Base-by-base conservation (phyloP, 306 rosid genomes). In the Gastrolobium bilobum region DNA sequence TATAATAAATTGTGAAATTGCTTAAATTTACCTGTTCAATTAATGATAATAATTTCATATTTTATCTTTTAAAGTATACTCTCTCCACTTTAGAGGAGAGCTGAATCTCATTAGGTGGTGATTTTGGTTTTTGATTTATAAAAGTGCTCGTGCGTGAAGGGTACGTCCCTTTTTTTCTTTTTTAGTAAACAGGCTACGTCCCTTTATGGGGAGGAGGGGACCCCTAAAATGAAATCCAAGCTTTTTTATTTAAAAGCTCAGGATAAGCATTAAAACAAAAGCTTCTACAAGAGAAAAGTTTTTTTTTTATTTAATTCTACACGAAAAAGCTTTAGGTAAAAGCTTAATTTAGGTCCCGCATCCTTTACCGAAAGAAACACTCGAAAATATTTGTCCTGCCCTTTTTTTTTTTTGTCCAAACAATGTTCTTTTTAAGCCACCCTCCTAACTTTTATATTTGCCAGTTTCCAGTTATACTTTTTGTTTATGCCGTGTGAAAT, bases 131-230 rank as follows among this genome's bases (percentile, higher is more conserved):
- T 38, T 20, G 26, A 20, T 20, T 39, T 5, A 72, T 53, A 54
- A 38, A 53, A n/a, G 30, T 3, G 4, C 10, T 37, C 20, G 2
- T 26, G 33, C 0, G 44, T 34, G 2, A 67, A 67, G 42, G 30
- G 6, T 33, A 5, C 10, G 46, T 1, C 13, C 60, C 26, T 20
- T 20, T 20, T 20, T 20, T 20, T 20, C 0, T 20, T 20, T 20
- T 20, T 20, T 20, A 20, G 26, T 20, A 20, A 20, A 20, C 26
- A 67, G 42, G 30, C 11, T 33, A 5, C 10, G 46, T 1, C 7
- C 60, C 30, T 11, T 33, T 8, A 69, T 69, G 59, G 42, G 31
- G 11, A 71, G 50, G 76, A 9, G 38, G 65, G 40, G 50, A 35
- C 34, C 62, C 33, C 11, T 26, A 13, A 14, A 38, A 53, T 26